These are phyloP conservation scores for Suaeda aralocaspica DNA, from an alignment of 148 eudicot species.

Conservation along the genomic window DNA sequence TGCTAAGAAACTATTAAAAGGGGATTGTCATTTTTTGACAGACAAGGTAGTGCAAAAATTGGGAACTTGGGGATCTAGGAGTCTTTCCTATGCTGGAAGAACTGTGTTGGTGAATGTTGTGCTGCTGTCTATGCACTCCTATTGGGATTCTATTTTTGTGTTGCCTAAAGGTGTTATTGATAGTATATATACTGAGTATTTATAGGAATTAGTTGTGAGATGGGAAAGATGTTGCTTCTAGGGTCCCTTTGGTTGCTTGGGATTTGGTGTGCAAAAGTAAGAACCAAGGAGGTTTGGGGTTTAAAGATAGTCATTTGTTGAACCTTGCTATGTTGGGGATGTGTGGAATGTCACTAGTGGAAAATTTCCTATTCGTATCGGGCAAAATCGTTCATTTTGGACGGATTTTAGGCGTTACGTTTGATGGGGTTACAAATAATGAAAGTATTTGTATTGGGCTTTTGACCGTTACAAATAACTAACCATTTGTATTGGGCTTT, in stretches of 20 bases:
- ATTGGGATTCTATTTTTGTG: background rate
- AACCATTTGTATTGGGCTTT: too few species aligned
- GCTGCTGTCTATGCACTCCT: background rate
- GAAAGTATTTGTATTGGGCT: too few species aligned
- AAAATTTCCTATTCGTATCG: too few species aligned
- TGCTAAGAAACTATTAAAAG: background rate
- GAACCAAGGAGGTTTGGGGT: background rate
- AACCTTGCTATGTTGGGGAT: background rate
- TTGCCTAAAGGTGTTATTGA: background rate
- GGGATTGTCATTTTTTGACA: background rate
- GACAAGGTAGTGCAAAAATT: background rate
- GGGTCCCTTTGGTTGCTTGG: background rate
- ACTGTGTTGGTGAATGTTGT: background rate
- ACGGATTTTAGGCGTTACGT: too few species aligned
- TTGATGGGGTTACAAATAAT: too few species aligned
- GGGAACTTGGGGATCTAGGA: background rate
- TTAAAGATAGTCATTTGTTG: background rate
- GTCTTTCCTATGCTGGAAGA: background rate
- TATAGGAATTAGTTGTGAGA: background rate
- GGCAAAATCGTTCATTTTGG: too few species aligned
- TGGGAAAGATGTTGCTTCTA: background rate
- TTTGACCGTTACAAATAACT: too few species aligned
- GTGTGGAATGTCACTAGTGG: too few species aligned
- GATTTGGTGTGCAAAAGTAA: background rate
- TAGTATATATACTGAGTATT: background rate